Base-by-base conservation (phyloP, 2,329 filamentous ascomycete genomes). In the Xylariaceae sp. region DNA sequence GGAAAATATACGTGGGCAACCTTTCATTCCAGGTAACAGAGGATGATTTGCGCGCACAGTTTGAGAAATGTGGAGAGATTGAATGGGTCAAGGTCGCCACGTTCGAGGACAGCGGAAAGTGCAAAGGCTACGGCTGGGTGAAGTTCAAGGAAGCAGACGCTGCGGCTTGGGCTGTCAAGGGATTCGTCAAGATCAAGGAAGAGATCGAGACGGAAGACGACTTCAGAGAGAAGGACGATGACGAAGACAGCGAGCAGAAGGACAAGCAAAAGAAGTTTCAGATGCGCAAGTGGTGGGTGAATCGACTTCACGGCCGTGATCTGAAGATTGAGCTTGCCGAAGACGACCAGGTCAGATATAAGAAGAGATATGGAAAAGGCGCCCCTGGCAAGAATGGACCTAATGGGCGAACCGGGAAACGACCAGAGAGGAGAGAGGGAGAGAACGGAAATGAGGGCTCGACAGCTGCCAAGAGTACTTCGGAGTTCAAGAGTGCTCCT, bases 41-140 rank as follows among this genome's bases (percentile, higher is more conserved):
- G 68, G 91, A 96, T 57, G 86, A 90, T 67, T 75, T 99, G 53
- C 80, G 85, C 66, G 81, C 87, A 64, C 90, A 96, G 71, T 97
- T 96, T 73, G 82, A 82, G 53, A 90, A 88, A 72, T 97, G 93
- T 72, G 94, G 94, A 54, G 81, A 87, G 63, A 85, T 97, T 62
- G 84, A 87, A 56, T 89, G 89, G 77, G 83, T 91, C 64, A 93
- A 96, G 76, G 80, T 97, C 66, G 94, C 94, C 2, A 96, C 92
- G 0, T 99, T 99, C 71, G 90, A 97, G 74, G 95, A 99, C 74
- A 88, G 88, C 17, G 94, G 94, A 49, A 99, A 97, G 77, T 99
- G 94, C 79, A 97, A 97, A 77, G 95, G 94, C 15, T 99, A 88
- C 76, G 94, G 88, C 4, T 99, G 94, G 92, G 86, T 99, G 62